Percentiles rank a stretch among this genome's conserved stretches.
Conservation (phyloP, 148 eudicot genomes). For the Dianthus caryophyllus region DNA sequence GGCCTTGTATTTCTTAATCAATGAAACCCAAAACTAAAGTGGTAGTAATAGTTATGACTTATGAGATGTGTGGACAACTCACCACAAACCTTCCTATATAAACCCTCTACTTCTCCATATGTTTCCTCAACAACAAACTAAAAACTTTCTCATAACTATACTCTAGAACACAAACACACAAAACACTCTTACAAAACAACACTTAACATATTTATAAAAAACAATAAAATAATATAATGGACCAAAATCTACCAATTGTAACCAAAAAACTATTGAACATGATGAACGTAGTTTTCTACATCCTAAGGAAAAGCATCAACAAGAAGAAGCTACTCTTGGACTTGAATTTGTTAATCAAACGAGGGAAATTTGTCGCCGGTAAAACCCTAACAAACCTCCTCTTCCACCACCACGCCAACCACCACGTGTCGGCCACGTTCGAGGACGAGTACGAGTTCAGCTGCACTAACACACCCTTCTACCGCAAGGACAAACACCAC, state of each 20-base stretch:
- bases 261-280: slow-evolving; percentile 43
- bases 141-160: not conserved
- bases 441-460: slow-evolving; percentile 65
- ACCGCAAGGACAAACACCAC: not conserved
- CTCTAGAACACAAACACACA: not conserved
- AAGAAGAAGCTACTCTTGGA: slow-evolving; percentile 44
- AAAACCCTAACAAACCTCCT: slow-evolving; percentile 24
- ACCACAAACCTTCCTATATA: slow-evolving; percentile 22
- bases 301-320: slow-evolving; percentile 54
- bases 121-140: slow-evolving; percentile 2
- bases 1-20: no score
- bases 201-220: not conserved
- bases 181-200: not conserved
- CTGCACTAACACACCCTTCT: slow-evolving; percentile 59
- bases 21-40: no score
- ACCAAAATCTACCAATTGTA: slow-evolving; percentile 37
- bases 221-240: slow-evolving; percentile 38
- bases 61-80: slow-evolving; percentile 11
- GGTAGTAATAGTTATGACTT: not conserved
- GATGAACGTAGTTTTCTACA: slow-evolving; percentile 35
- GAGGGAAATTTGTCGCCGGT: slow-evolving; percentile 18
- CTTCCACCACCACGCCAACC: slow-evolving; percentile 16
- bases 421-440: not conserved
- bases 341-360: slow-evolving; percentile 33
- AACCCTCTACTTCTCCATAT: not conserved